Evolutionary conservation across 2,329 filamentous ascomycete species (phyloP), one percentile per base, ranked within the genome.

Genomic region (Colletotrichum lupini): DNA sequence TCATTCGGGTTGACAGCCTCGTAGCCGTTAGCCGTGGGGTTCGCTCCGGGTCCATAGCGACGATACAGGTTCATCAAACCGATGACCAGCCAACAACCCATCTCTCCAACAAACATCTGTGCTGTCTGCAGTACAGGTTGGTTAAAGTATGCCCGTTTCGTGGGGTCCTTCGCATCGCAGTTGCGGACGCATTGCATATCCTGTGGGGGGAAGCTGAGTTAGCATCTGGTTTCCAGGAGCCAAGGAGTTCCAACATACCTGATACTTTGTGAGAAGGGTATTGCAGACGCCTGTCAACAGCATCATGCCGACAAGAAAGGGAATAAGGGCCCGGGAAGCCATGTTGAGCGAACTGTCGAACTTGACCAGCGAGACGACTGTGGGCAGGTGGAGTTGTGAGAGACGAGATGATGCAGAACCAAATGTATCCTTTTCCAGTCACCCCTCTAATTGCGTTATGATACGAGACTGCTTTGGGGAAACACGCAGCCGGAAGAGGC

Each of bases 81-180:
- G 56, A 98, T 89, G 66, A 99, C 94, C 16, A 98, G 88, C 95
- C 96, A 99, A 86, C 95, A 97, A 75, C 95, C 96, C 89, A 94
- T 93, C 83, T 99, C 97, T 68, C 97, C 97, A 75, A 98, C 89
- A 82, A 99, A 99, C 97, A 99, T 99, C 83, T 98, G 97, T 1
- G 95, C 91, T 75, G 97, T 98, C 82, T 99, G 97, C 67, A 98
- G 91, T 65, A 99, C 95, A 22, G 97, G 97, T 81, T 98, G 96
- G 82, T 98, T 95, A 84, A 99, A 98, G 77, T 90, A 89, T 75
- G 89, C 86, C 66, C 91, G 92, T 76, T 92, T 89, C 72, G 87
- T 88, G 11, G 90, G 89, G 78, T 94, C 86, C 26, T 89, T 86
- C 73, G 90, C 88, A 78, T 94, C 91, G 86, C 97, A 99, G 85